A percentile compares a stretch with the other conserved stretches of the same genome.
Evolutionary conservation across 768 basidiomycete genomes (phyloP).

Genomic region (Tylopilus felleus): DNA sequence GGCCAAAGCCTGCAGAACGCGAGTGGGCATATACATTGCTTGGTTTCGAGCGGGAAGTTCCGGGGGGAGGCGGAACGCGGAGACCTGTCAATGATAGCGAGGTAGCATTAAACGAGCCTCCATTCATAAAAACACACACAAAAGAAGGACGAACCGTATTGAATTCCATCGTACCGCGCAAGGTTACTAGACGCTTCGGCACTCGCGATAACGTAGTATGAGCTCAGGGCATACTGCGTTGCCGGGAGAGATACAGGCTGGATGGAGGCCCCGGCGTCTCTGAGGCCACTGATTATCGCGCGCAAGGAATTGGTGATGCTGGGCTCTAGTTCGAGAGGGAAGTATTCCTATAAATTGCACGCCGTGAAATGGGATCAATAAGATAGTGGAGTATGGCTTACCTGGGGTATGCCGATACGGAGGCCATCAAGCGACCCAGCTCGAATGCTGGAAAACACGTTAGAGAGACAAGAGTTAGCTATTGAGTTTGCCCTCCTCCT

Average conservation of each 20-base stretch:
- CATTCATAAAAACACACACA: not conserved
- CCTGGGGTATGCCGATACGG: constrained; percentile 74
- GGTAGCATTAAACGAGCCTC: not conserved
- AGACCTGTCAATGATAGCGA: constrained; percentile 39
- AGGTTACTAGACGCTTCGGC: constrained; percentile 94
- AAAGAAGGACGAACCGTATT: constrained; percentile 58
- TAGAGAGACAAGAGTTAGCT: constrained; percentile 15
- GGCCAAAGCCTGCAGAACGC: constrained; percentile 71
- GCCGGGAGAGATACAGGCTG: constrained; percentile 71
- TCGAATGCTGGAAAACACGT: not conserved
- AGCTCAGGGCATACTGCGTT: constrained; percentile 73
- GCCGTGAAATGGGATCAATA: not conserved
- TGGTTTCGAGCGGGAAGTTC: constrained; percentile 45
- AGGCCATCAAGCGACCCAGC: constrained; percentile 45
- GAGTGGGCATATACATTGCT: constrained; percentile 60
- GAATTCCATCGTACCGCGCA: constrained; percentile 84
- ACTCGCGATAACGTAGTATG: constrained; percentile 94
- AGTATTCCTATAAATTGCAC: constrained; percentile 58
- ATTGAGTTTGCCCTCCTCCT: constrained; percentile 35
- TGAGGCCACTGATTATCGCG: constrained; percentile 40
- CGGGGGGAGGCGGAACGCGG: constrained; percentile 43
- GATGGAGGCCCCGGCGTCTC: constrained; percentile 58
- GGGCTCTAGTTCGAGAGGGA: constrained; percentile 61
- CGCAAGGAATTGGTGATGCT: constrained; percentile 46
- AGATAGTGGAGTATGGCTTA: constrained; percentile 26